These are phyloP conservation scores for Tylopilus plumbeoviolaceoides DNA, from an alignment of 768 basidiomycete species.

Conservation along the genomic window DNA sequence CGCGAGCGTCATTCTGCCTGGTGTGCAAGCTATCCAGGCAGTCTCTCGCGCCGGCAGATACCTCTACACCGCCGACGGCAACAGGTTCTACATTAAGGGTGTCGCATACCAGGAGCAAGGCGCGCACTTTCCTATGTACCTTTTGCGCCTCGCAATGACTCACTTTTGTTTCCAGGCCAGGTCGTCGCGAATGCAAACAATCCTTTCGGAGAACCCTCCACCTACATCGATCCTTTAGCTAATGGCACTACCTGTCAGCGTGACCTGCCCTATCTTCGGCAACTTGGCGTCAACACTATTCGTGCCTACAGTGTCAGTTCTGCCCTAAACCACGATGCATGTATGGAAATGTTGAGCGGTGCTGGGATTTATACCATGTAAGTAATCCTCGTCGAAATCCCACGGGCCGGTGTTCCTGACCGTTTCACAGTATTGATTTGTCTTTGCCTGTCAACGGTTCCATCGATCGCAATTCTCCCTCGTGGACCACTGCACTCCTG, in stretches of 20 bases:
- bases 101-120: constrained; percentile 85
- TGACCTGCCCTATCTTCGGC: constrained; percentile 72
- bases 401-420: constrained; percentile 7
- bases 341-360: constrained; percentile 71
- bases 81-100: constrained; percentile 85
- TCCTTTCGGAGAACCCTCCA: constrained; percentile 66
- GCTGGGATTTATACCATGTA: constrained; percentile 91
- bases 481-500: constrained; percentile 80
- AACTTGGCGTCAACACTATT: constrained; percentile 76
- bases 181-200: constrained; percentile 47
- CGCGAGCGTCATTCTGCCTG: constrained; percentile 40
- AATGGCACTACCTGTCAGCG: constrained; percentile 63
- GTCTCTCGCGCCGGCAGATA: constrained; percentile 74
- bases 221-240: constrained; percentile 77
- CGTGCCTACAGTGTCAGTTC: constrained; percentile 87
- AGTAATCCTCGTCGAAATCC: constrained; percentile 25
- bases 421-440: constrained; percentile 67
- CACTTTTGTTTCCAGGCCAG: constrained; percentile 26
- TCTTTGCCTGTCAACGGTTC: constrained; percentile 84
- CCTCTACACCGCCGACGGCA: constrained; percentile 73
- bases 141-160: neutral
- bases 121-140: constrained; percentile 18
- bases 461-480: constrained; percentile 64
- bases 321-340: constrained; percentile 77
- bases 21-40: constrained; percentile 61